These are phyloP conservation scores for Neocucurbitaria cava DNA, from an alignment of 2,329 filamentous ascomycete genomes.

Conservation along the genomic window DNA sequence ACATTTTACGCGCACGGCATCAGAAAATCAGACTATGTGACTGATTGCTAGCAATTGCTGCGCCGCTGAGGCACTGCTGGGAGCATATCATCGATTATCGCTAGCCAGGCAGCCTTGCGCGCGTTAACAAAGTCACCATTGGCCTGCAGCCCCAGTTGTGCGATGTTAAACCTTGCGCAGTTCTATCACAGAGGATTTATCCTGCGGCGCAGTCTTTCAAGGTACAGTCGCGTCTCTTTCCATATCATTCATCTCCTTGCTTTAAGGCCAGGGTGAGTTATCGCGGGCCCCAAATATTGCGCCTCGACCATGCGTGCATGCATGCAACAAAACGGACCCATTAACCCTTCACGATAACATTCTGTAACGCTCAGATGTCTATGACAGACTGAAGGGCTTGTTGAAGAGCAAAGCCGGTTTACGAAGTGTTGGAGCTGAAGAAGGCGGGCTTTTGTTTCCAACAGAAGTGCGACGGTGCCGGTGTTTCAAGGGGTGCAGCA, in stretches of 20 bases:
- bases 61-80: not conserved
- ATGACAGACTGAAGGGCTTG: conserved; percentile 11
- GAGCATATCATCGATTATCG: no score
- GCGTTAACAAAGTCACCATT: not conserved
- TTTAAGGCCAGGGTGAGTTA: not conserved
- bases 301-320: conserved; percentile 3
- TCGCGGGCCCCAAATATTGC: conserved; percentile 1
- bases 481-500: conserved; percentile 36
- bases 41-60: not conserved
- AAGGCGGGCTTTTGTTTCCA: conserved; percentile 20
- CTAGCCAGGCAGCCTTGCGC: not conserved
- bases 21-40: not conserved
- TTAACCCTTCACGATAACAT: conserved; percentile 14
- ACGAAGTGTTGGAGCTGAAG: conserved; percentile 4
- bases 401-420: not conserved
- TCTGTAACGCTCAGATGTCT: conserved; percentile 11
- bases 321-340: conserved; percentile 2
- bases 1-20: no score
- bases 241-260: not conserved
- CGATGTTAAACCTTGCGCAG: not conserved
- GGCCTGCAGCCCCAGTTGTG: not conserved
- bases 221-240: not conserved
- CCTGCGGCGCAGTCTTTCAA: not conserved
- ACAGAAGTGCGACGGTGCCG: conserved; percentile 35
- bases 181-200: not conserved